These are phyloP conservation scores for Yamadazyma akitaensis DNA, from an alignment of 805 yeast genomes.

Conservation along the genomic window DNA sequence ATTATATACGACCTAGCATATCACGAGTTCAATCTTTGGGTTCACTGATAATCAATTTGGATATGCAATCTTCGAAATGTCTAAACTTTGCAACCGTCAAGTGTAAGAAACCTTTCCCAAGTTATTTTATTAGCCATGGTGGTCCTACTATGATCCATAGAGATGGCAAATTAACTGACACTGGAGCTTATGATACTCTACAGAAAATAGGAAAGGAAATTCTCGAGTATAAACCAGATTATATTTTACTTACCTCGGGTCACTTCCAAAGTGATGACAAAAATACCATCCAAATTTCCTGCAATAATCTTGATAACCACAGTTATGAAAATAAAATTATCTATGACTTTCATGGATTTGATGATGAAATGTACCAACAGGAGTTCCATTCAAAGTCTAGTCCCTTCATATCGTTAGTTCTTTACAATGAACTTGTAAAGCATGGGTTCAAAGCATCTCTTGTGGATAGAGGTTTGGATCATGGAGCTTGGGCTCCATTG, in stretches of 20 bases:
- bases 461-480: constrained; percentile 68
- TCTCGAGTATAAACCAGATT: constrained; percentile 57
- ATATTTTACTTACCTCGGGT: constrained; percentile 64
- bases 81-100: constrained; percentile 6
- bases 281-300: constrained; percentile 46
- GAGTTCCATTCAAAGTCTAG: constrained; percentile 54
- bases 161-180: constrained; percentile 47
- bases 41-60: not conserved
- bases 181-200: constrained; percentile 59
- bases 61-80: not conserved
- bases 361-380: constrained; percentile 58
- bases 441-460: constrained; percentile 45
- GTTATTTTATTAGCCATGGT: constrained; percentile 75
- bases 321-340: constrained; percentile 47
- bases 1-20: not conserved
- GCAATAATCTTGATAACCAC: constrained; percentile 4
- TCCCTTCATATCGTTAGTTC: constrained; percentile 38
- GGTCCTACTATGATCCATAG: constrained; percentile 74
- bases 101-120: constrained; percentile 43
- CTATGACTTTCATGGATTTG: constrained; percentile 77
- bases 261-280: constrained; percentile 63
- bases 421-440: constrained; percentile 38
- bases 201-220: constrained; percentile 51
- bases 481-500: constrained; percentile 81
- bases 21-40: no score